phyloP scores from a whole-genome alignment of 1,284 basidiomycete genomes.

The Trametes pubescens region DNA sequence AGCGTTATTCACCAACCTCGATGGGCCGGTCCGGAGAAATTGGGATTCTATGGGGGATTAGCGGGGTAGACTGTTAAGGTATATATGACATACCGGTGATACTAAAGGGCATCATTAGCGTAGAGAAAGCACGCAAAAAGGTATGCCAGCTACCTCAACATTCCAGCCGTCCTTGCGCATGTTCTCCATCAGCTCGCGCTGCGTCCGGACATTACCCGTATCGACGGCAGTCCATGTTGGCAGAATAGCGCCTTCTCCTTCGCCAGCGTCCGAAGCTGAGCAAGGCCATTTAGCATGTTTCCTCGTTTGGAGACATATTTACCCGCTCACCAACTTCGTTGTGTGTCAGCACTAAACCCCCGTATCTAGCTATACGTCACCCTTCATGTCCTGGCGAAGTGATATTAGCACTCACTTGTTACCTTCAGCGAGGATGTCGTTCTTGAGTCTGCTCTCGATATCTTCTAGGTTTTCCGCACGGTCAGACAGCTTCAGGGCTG shows the following conservation, averaged over 20 bases:
- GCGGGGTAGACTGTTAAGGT: neutral
- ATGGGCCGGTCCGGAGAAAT: constrained; percentile 91
- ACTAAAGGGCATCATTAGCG: constrained; percentile 47
- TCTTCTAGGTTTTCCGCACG: constrained; percentile 95
- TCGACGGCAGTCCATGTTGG: constrained; percentile 98
- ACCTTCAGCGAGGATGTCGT: constrained; percentile 94
- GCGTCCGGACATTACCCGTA: constrained; percentile 84
- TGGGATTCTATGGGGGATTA: constrained; percentile 71
- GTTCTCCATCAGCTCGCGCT: constrained; percentile 85
- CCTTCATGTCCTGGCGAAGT: neutral
- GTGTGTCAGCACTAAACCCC: constrained; percentile 93
- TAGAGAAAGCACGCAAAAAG: neutral
- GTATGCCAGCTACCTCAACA: constrained; percentile 71
- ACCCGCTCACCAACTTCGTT: constrained; percentile 76
- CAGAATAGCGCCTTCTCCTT: constrained; percentile 77
- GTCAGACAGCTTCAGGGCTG: constrained; percentile 86
- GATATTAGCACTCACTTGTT: constrained; percentile 56
- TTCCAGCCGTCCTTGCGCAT: constrained; percentile 89
- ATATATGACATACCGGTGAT: constrained; percentile 60
- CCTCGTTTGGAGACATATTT: too few species aligned
- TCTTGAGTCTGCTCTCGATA: constrained; percentile 91
- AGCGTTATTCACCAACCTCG: constrained; percentile 55
- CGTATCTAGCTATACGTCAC: constrained; percentile 62
- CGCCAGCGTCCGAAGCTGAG: constrained; percentile 67
- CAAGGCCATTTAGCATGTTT: constrained; percentile 7